phyloP scores from a whole-genome alignment of 306 rosid genomes.

The Mucuna pruriens region DNA sequence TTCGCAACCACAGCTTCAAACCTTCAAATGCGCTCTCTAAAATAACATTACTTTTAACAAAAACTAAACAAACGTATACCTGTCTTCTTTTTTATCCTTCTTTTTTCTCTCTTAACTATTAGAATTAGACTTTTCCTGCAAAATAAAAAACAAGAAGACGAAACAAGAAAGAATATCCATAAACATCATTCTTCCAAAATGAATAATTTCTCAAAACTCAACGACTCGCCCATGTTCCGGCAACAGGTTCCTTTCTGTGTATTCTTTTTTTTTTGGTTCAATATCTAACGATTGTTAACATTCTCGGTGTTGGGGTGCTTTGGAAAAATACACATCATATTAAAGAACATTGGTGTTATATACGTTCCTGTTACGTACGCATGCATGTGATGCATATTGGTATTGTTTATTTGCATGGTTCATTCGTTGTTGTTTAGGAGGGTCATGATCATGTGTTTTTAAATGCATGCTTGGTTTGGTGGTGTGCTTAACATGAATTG shows the following conservation, averaged over 20 bases:
- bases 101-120: neutral
- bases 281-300: neutral
- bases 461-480: neutral
- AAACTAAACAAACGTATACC: conserved; percentile 1
- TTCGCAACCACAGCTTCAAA: conserved; percentile 44
- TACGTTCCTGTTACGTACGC: neutral
- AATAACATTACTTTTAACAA: conserved; percentile 17
- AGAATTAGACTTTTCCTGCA: conserved; percentile 24
- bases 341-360: neutral
- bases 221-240: conserved; percentile 64
- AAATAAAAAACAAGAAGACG: neutral
- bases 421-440: neutral
- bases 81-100: neutral
- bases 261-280: neutral
- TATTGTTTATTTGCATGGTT: conserved; percentile 21
- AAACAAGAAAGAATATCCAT: neutral
- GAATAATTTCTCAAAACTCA: conserved; percentile 51
- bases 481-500: neutral
- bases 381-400: conserved; percentile 14
- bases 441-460: neutral
- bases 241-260: conserved; percentile 53
- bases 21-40: conserved; percentile 54
- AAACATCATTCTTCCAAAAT: conserved; percentile 5
- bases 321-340: neutral
- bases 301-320: neutral